phyloP scores from a whole-genome alignment of 805 yeast genomes.

The Starmerella tilneyi region DNA sequence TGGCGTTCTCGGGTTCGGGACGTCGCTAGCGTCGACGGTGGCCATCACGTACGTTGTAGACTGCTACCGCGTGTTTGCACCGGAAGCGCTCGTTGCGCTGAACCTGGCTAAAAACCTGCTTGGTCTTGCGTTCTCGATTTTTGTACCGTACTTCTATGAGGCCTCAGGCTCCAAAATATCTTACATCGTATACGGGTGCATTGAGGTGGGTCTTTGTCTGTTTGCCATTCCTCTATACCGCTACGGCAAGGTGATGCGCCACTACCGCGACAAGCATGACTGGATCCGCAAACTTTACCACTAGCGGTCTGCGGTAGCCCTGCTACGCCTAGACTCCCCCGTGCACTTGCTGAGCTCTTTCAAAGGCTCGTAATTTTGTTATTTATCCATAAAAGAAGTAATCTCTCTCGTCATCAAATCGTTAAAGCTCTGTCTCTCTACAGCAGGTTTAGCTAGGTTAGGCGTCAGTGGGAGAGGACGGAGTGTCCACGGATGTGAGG shows the following conservation, averaged over 20 bases:
- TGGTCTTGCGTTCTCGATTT: constrained; percentile 48
- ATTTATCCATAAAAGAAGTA: background rate
- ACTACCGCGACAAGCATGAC: constrained; percentile 43
- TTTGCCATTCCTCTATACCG: constrained; percentile 44
- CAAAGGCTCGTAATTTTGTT: no score
- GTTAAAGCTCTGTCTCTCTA: no score
- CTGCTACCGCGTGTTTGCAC: constrained; percentile 46
- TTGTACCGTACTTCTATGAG: constrained; percentile 41
- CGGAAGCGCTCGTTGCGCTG: constrained; percentile 48
- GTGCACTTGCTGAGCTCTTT: no score
- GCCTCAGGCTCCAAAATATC: constrained; percentile 38
- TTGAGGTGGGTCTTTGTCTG: constrained; percentile 41
- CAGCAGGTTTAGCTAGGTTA: background rate
- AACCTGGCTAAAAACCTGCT: constrained; percentile 45
- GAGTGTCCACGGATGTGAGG: constrained; percentile 21
- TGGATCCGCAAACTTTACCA: constrained; percentile 35
- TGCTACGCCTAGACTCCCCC: no score
- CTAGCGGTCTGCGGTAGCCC: background rate
- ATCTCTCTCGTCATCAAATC: background rate
- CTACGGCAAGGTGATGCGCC: constrained; percentile 43
- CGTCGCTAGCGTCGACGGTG: constrained; percentile 51
- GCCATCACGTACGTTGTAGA: constrained; percentile 53
- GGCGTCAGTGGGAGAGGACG: background rate
- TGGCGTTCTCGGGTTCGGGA: constrained; percentile 49
- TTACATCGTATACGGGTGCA: constrained; percentile 44